Evolutionary conservation across 495 filamentous ascomycete genomes (phyloP).

Genomic region (Astrothelium macrocarpum): DNA sequence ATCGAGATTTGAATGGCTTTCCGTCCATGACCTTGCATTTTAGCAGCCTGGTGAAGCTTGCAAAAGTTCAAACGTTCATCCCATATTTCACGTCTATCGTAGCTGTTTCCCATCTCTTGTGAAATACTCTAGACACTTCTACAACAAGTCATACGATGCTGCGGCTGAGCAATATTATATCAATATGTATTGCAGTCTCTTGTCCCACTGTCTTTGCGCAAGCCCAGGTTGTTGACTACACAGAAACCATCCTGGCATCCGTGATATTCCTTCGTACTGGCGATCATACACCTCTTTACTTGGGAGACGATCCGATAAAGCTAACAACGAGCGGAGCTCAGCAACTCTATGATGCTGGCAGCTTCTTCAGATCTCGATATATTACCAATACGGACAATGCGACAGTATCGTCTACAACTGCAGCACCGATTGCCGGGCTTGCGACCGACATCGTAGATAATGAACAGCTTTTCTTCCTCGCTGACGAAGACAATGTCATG

Average conservation of each 20-base stretch:
- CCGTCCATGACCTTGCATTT: background rate
- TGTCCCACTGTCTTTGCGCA: background rate
- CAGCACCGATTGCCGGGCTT: conserved; percentile 35
- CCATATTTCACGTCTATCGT: background rate
- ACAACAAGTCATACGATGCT: background rate
- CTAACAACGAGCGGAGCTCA: conserved; percentile 63
- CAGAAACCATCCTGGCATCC: conserved; percentile 48
- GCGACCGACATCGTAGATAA: conserved; percentile 38
- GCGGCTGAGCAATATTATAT: background rate
- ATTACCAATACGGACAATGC: conserved; percentile 21
- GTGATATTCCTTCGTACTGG: conserved; percentile 68
- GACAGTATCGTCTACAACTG: conserved; percentile 16
- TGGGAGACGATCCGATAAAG: conserved; percentile 36
- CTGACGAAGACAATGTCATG: conserved; percentile 41
- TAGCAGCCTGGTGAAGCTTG: background rate
- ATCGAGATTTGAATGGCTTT: background rate
- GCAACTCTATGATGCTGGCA: conserved; percentile 52
- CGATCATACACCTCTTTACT: conserved; percentile 54
- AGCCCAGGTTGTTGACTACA: conserved; percentile 1
- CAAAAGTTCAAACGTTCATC: too few species aligned
- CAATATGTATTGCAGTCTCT: background rate
- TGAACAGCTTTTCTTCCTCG: conserved; percentile 38
- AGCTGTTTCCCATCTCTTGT: background rate
- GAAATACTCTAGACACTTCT: background rate
- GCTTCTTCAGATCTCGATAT: conserved; percentile 25